These are phyloP conservation scores for Pleurotus giganteus DNA, from an alignment of 768 basidiomycete species.

Conservation along the genomic window DNA sequence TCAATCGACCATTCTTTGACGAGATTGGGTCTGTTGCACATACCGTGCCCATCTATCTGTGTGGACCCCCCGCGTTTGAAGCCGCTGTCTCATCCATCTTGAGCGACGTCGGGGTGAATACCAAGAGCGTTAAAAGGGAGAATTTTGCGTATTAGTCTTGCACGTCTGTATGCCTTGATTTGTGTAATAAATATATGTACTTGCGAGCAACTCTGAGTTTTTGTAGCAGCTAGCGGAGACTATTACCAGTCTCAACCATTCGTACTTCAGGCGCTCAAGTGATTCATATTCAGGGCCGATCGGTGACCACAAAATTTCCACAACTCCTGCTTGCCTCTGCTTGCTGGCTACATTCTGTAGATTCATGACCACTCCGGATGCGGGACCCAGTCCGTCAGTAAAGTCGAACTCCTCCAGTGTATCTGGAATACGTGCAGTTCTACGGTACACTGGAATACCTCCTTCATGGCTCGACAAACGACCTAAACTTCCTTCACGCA, in stretches of 20 bases:
- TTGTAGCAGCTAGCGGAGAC: too few species aligned
- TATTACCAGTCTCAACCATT: too few species aligned
- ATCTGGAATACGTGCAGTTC: constrained; percentile 61
- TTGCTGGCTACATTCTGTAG: background rate
- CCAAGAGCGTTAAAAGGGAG: constrained; percentile 31
- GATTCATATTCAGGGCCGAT: constrained; percentile 4
- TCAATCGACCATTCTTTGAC: constrained; percentile 19
- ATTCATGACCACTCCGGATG: constrained; percentile 5
- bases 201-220: too few species aligned
- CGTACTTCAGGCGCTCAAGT: too few species aligned
- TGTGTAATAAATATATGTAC: too few species aligned
- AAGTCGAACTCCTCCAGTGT: background rate
- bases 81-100: constrained; percentile 31
- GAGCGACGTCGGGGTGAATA: constrained; percentile 31
- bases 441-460: constrained; percentile 67
- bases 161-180: background rate
- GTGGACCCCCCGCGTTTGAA: constrained; percentile 51
- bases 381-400: background rate
- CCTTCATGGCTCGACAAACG: constrained; percentile 81
- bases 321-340: background rate
- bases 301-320: constrained; percentile 6
- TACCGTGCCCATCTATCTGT: constrained; percentile 40
- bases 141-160: constrained; percentile 41
- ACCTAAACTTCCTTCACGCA: constrained; percentile 85
- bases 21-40: constrained; percentile 14